Base-by-base conservation (phyloP, 1,284 basidiomycete genomes). In the Naganishia liquefaciens region DNA sequence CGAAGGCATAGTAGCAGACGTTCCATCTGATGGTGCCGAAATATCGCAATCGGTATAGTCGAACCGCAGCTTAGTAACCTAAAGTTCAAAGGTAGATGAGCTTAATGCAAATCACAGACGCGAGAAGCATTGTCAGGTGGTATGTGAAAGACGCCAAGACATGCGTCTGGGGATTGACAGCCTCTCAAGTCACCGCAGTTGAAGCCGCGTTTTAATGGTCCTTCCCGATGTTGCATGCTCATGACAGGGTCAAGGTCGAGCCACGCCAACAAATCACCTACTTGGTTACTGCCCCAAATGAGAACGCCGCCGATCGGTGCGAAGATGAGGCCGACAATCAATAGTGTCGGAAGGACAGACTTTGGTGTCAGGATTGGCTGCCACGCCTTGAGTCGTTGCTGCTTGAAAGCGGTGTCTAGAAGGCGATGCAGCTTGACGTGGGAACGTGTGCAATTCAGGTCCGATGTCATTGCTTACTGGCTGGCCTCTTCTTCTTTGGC, bases 361-460 rank as follows among this genome's bases (percentile, higher is more conserved):
- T 93, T 93, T 3, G 96, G 96, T 0, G 95, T 98, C 47, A 99
- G 84, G 76, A 99, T 97, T 21, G 96, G 96, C 83, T 99, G 96
- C 96, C 96, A 99, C 73, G 96, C 96, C 82, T 98, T 98, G 75
- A 99, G 85, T 64, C 96, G 90, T 80, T 99, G 96, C 79, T 99
- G 96, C 82, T 97, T 98, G 86, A 98, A 97, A 50, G 95, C 95
- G 58, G 95, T 99, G 80, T 98, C 93, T 85, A 15, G 17, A 43
- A 46, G 2, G 15, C 7, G 21, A n/a, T 27, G 40, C 30, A 17
- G n/a, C 21, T n/a, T 21, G 33, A 21, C 40, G 30, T 33, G 17
- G 13, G n/a, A 10, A 53, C 17, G n/a, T 21, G 28, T 46, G 33
- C 9, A n/a, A 39, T 28, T 10, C 13, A 0, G 30, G 25, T 25